A percentile compares a stretch with the other conserved stretches of the same genome.
These are phyloP conservation scores for Anthoceros angustus DNA, from an alignment of 225 moss, liverwort and hornwort species.

Conservation along the genomic window DNA sequence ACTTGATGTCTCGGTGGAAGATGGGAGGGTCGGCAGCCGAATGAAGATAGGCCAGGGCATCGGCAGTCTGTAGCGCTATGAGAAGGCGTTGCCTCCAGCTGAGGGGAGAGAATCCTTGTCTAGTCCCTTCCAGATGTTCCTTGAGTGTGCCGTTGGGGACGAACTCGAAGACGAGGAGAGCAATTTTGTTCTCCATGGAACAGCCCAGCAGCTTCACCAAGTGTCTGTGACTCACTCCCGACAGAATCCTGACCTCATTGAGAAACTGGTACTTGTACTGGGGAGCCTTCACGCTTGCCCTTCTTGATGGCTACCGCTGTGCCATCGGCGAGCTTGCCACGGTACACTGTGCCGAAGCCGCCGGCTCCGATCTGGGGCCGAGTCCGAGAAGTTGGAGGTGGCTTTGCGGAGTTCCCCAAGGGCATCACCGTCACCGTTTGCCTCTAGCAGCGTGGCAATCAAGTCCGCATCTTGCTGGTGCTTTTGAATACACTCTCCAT, in stretches of 20 bases:
- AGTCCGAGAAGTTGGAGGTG: constrained; percentile 9
- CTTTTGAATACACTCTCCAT: constrained; percentile 11
- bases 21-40: constrained; percentile 2
- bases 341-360: constrained; percentile 6
- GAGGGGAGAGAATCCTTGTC: neutral
- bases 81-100: constrained; percentile 10
- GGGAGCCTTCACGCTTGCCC: constrained; percentile 3
- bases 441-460: constrained; percentile 11
- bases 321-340: constrained; percentile 7
- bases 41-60: constrained; percentile 4
- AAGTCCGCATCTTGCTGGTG: constrained; percentile 14
- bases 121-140: neutral
- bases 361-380: constrained; percentile 3
- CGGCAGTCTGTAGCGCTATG: constrained; percentile 3
- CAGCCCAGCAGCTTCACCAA: constrained; percentile 10
- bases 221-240: constrained; percentile 8
- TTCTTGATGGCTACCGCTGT: constrained; percentile 7
- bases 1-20: constrained; percentile 8
- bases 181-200: constrained; percentile 8
- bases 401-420: constrained; percentile 7
- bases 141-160: neutral
- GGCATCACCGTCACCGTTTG: constrained; percentile 6
- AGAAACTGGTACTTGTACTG: constrained; percentile 7
- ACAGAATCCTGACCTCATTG: constrained; percentile 7
- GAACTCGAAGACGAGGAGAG: constrained; percentile 9